phyloP scores from a whole-genome alignment of 345 rosid species.

The Litchi chinensis region DNA sequence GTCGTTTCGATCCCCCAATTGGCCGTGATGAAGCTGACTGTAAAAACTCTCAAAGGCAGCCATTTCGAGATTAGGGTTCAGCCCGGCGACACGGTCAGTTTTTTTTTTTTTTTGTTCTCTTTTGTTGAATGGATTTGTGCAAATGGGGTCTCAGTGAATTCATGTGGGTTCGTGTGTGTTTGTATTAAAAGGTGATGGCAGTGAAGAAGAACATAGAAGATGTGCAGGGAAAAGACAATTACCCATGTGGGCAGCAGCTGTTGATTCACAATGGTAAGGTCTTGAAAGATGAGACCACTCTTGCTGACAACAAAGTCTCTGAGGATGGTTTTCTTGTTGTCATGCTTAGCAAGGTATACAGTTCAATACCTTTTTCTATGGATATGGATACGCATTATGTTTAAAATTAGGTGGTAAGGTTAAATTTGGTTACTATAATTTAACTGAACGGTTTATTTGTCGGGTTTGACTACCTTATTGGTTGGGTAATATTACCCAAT shows the following conservation, averaged over 20 bases:
- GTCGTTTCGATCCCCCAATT: slow-evolving; percentile 22
- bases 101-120: neutral
- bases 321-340: slow-evolving; percentile 98
- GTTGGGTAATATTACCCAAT: too few species aligned
- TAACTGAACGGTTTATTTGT: too few species aligned
- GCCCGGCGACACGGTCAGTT: slow-evolving; percentile 79
- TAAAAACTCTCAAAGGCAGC: slow-evolving; percentile 94
- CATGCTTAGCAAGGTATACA: slow-evolving; percentile 93
- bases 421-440: too few species aligned
- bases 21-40: slow-evolving; percentile 87
- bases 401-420: too few species aligned
- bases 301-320: slow-evolving; percentile 75
- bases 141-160: too few species aligned
- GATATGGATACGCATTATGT: too few species aligned
- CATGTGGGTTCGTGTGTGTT: neutral
- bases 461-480: too few species aligned
- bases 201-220: slow-evolving; percentile 99
- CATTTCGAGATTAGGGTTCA: slow-evolving; percentile 96
- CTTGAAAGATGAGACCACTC: slow-evolving; percentile 91
- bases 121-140: too few species aligned
- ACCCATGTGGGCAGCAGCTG: slow-evolving; percentile 92
- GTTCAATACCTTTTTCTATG: too few species aligned
- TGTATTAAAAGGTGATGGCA: slow-evolving; percentile 65
- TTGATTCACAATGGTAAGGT: slow-evolving; percentile 98
- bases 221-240: slow-evolving; percentile 89